Base-by-base conservation (phyloP, 495 filamentous ascomycete species). In the Xylaria grammica region DNA sequence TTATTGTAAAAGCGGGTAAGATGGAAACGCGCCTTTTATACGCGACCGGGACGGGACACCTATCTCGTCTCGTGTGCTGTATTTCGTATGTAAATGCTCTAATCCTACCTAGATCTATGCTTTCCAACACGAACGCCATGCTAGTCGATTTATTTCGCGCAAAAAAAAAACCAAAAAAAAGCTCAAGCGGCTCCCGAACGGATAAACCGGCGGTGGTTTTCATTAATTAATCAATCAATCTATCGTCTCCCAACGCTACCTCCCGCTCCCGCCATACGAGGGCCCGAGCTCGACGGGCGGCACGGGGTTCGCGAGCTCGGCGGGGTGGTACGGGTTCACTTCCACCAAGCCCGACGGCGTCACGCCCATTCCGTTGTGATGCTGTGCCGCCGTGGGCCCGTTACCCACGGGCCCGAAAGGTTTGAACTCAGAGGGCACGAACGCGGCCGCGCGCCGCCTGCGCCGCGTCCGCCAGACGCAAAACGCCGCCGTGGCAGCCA, bases 121-220 rank as follows among this genome's bases (percentile, higher is more conserved):
- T 34, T 54, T 15, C 29, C 30, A 1, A 54, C 13, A 54, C 30
- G 8, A 54, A 54, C 51, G 51, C 51, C 51, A 22, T 36, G 51
- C 51, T 54, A 36, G 8, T n/a, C n/a, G n/a, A n/a, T n/a, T n/a
- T n/a, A n/a, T n/a, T n/a, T n/a, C n/a, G n/a, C n/a, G n/a, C n/a
- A n/a, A n/a, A n/a, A n/a, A n/a, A n/a, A n/a, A n/a, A n/a, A n/a
- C n/a, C n/a, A n/a, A n/a, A n/a, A n/a, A n/a, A n/a, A n/a, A n/a
- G n/a, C n/a, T n/a, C n/a, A n/a, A n/a, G n/a, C n/a, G n/a, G n/a
- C n/a, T n/a, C n/a, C n/a, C n/a, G n/a, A n/a, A n/a, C n/a, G n/a
- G n/a, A n/a, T n/a, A n/a, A n/a, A n/a, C n/a, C n/a, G n/a, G n/a
- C n/a, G n/a, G n/a, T n/a, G n/a, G n/a, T n/a, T n/a, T n/a, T n/a